Base-by-base conservation (phyloP, 2,329 filamentous ascomycete genomes). In the Monosporascus ibericus region DNA sequence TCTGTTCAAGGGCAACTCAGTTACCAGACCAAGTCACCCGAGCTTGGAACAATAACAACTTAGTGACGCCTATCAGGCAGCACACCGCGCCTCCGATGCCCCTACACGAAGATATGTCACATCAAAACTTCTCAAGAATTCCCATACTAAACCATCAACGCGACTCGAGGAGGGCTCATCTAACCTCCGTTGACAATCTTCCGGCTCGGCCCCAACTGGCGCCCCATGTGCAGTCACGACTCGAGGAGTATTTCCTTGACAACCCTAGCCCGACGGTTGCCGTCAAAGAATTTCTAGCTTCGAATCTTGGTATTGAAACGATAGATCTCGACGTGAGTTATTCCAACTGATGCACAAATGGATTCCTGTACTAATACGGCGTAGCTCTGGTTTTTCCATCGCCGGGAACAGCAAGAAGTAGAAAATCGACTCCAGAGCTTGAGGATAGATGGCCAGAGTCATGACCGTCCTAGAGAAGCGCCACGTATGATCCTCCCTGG, bases 161-260 rank as follows among this genome's bases (percentile, higher is more conserved):
- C 48, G 68, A 65, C 46, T 62, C 68, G 27, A 71, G 69, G 47
- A 71, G 68, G 18, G 72, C 72, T 1, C 69, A 68, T 0, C 73
- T 76, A 22, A 53, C 56, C 6, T 52, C 58, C 17, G 62, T 64
- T 2, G 58, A 69, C 7, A 63, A 74, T 24, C 63, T 73, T 3
- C 70, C 72, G 2, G 72, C 74, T 36, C 70, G 72, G 1, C 76
- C 75, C 8, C 69, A 64, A 34, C 74, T 82, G 49, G 72, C 78
- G 5, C 63, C 69, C 15, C 78, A 80, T 51, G 71, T 80, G 7
- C 71, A 79, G 53, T 68, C 65, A 20, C 74, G 78, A 2, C 68
- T 82, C 2, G 78, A 82, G 50, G 73, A 77, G 25, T 82, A 80
- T 54, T 82, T 78, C 56, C 70, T 74, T 25, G 66, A 67, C 6